Evolutionary conservation across 2,329 filamentous ascomycete genomes (phyloP), one percentile per base, ranked within the genome.

Genomic region (Sphaerostilbella broomeana): DNA sequence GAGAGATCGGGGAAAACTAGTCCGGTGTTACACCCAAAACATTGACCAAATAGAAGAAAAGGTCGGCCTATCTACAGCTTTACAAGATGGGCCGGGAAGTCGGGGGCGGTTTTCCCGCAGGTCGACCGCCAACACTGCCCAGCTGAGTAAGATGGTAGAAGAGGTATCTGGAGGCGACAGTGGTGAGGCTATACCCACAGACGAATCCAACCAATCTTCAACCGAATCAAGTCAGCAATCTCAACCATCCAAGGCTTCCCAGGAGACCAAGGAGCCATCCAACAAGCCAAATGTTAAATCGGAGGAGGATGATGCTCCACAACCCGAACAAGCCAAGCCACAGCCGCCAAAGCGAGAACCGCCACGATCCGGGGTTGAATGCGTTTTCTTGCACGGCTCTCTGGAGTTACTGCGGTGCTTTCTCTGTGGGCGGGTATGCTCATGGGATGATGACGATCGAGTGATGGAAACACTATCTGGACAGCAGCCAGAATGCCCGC

Each of bases 21-120:
- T 84, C 21, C 68, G 81, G 26, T 84, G 81, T 51, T 86, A 86
- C 51, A 86, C 81, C 0, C 81, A 86, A 49, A 86, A 86, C 47
- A 86, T 86, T 47, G 81, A 86, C 49, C 77, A 79, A 45, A 75
- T 86, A 6, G 82, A 86, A 54, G 77, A 80, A 51, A 78, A 81
- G 41, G 79, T 84, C 29, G 81, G 81, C 4, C 64, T 86, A 4
- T 75, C 71, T 12, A 83, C 79, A 0, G 72, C 79, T 38, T 65
- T 86, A 7, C 62, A 66, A 9, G 67, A 73, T 21, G 81, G 81
- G 0, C 73, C 77, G 1, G 82, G 81, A 2, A 77, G 70, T 48
- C 70, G 74, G 27, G 70, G 73, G 9, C 67, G 78, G 2, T 81
- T 81, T 50, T 77, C 73, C 32, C 68, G 70, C 47, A 69, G 64